Percentiles rank a stretch among this genome's conserved stretches.
These are phyloP conservation scores for Bretziella fagacearum DNA, from an alignment of 2,329 filamentous ascomycete species.

Conservation along the genomic window DNA sequence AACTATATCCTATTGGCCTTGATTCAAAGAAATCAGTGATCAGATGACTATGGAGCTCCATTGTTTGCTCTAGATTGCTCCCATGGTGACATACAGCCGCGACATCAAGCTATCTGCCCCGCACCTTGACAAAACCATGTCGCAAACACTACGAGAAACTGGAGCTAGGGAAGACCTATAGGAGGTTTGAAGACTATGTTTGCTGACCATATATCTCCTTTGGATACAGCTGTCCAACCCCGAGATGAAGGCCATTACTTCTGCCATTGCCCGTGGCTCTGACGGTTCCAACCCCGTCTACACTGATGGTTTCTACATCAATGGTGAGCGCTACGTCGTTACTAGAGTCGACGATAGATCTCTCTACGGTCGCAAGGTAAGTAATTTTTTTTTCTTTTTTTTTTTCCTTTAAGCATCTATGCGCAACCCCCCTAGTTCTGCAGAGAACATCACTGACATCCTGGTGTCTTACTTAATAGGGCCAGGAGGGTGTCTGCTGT, in stretches of 20 bases:
- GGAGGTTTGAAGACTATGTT: background rate
- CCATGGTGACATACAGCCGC: no score
- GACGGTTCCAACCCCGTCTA: constrained; percentile 48
- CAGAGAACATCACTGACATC: no score
- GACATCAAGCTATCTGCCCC: no score
- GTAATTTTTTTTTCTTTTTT: constrained; percentile 16
- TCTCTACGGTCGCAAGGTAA: constrained; percentile 75
- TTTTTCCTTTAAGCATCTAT: constrained; percentile 9
- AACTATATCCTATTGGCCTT: background rate
- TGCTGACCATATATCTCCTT: background rate
- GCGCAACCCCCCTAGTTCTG: no score
- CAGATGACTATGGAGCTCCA: no score
- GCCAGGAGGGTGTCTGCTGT: constrained; percentile 63
- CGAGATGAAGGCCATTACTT: constrained; percentile 42
- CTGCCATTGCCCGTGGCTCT: constrained; percentile 30
- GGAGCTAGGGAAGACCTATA: no score
- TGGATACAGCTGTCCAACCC: constrained; percentile 21
- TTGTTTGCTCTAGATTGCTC: no score
- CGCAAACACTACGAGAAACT: no score
- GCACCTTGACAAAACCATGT: no score
- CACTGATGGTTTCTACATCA: constrained; percentile 56
- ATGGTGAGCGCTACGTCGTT: constrained; percentile 61
- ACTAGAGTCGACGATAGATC: constrained; percentile 59
- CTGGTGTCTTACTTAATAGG: constrained; percentile 25
- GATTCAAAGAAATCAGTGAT: no score